These are phyloP conservation scores for Aspergillus versicolor DNA, from an alignment of 2,329 filamentous ascomycete genomes.

Conservation along the genomic window DNA sequence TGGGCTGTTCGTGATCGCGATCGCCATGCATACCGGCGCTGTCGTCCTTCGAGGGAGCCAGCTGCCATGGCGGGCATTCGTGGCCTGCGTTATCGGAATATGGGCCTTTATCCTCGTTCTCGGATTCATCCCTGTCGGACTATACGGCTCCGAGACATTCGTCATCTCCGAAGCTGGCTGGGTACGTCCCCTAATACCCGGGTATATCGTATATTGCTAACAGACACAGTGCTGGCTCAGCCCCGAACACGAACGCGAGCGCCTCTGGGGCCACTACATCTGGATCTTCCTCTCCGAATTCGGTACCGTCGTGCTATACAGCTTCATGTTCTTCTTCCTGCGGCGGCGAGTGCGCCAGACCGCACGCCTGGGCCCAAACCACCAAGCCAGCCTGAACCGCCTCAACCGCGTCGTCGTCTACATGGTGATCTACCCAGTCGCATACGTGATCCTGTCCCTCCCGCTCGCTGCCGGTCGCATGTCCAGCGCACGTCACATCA, in stretches of 20 bases:
- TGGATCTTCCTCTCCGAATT: constrained; percentile 57
- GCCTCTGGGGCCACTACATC: constrained; percentile 53
- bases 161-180: constrained; percentile 50
- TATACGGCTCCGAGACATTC: constrained; percentile 44
- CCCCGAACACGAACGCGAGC: constrained; percentile 41
- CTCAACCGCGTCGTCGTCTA: constrained; percentile 43
- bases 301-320: constrained; percentile 51
- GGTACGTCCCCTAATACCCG: constrained; percentile 34
- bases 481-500: constrained; percentile 34
- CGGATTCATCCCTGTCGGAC: constrained; percentile 47
- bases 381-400: constrained; percentile 34
- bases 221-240: constrained; percentile 51
- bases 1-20: constrained; percentile 53
- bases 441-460: constrained; percentile 62
- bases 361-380: constrained; percentile 30
- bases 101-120: constrained; percentile 50
- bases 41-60: constrained; percentile 50
- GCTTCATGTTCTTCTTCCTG: constrained; percentile 49
- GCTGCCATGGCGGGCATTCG: constrained; percentile 45
- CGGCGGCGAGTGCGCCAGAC: constrained; percentile 43
- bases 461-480: constrained; percentile 55
- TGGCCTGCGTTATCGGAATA: constrained; percentile 41
- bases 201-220: too few species aligned
- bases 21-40: constrained; percentile 53
- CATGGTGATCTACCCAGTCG: constrained; percentile 48